These are phyloP conservation scores for Colletotrichum cereale DNA, from an alignment of 2,329 filamentous ascomycete genomes.

Conservation along the genomic window DNA sequence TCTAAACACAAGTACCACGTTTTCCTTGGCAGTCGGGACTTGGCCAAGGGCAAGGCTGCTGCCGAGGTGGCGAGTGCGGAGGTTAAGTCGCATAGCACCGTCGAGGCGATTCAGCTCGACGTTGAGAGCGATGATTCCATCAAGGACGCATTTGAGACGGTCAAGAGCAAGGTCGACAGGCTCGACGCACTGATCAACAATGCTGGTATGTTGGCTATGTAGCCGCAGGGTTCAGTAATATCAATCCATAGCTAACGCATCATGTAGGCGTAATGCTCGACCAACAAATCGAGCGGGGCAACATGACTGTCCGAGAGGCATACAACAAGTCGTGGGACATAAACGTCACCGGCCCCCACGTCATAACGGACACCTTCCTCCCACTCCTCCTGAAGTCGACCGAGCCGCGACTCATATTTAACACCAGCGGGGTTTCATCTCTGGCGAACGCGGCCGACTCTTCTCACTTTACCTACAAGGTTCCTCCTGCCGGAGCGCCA, in stretches of 20 bases:
- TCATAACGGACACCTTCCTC: constrained; percentile 50
- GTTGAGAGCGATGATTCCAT: constrained; percentile 41
- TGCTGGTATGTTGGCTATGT: constrained; percentile 39
- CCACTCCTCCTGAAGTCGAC: constrained; percentile 58
- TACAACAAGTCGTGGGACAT: constrained; percentile 62
- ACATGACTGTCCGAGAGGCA: constrained; percentile 50
- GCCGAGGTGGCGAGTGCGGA: constrained; percentile 13
- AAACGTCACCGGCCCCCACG: constrained; percentile 61
- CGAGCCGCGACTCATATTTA: constrained; percentile 60
- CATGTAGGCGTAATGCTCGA: constrained; percentile 13
- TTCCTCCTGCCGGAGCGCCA: constrained; percentile 54
- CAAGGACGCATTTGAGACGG: constrained; percentile 33
- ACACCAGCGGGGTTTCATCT: constrained; percentile 57
- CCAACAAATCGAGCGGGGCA: constrained; percentile 25
- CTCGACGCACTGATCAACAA: constrained; percentile 50
- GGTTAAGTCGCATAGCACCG: not conserved
- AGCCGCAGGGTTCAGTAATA: no score
- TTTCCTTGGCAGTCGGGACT: constrained; percentile 45
- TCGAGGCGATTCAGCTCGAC: constrained; percentile 41
- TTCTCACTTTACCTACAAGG: constrained; percentile 43
- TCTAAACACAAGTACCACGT: constrained; percentile 43
- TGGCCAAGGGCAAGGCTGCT: constrained; percentile 43
- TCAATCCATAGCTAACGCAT: not conserved
- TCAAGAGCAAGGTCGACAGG: constrained; percentile 39
- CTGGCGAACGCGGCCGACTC: constrained; percentile 47